Evolutionary conservation across 2,329 filamentous ascomycete species (phyloP), one percentile per base, ranked within the genome.

Genomic region (Leptographium lundbergii): DNA sequence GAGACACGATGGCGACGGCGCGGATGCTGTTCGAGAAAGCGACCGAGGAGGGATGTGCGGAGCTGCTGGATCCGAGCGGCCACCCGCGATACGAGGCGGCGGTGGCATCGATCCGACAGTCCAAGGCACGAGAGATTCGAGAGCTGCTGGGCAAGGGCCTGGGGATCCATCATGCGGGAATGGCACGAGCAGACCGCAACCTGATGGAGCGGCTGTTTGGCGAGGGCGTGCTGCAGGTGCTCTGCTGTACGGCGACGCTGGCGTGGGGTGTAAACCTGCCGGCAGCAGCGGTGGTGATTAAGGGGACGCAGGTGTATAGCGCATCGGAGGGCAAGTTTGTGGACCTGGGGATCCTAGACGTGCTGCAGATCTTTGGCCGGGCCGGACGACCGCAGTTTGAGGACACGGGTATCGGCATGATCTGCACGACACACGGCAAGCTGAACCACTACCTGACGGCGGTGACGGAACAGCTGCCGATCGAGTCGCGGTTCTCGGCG

Each of bases 191-290:
- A 3, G 95, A 99, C 71, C 82, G 94, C 63, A 99, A 99, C 65
- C 75, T 96, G n/a, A 90, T 96, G 77, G 95, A 99, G 71, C 84
- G 89, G 22, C 80, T 97, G 19, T 99, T 99, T 66, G 83, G 80
- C 4, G 87, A 95, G 65, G 95, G 94, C 29, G 86, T 97, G n/a
- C 81, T 97, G 66, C 96, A 94, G 71, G 91, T 99, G 0, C 85
- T 99, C 25, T 97, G 92, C 77, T 99, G 95, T 83, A 99, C 94
- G 2, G 94, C 94, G 13, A 99, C 94, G 1, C 79, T 99, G 29
- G 94, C 94, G 0, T 99, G 94, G 94, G 94, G 94, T 84, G 92
- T 99, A 69, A 99, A 99, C 72, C 82, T 99, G 72, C 94, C 94
- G 0, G 94, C 94, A 39, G 94, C 94, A 0, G 95, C 94, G 0